These are phyloP conservation scores for Byssoonygena ceratinophila DNA, from an alignment of 2,329 filamentous ascomycete species.

Conservation along the genomic window DNA sequence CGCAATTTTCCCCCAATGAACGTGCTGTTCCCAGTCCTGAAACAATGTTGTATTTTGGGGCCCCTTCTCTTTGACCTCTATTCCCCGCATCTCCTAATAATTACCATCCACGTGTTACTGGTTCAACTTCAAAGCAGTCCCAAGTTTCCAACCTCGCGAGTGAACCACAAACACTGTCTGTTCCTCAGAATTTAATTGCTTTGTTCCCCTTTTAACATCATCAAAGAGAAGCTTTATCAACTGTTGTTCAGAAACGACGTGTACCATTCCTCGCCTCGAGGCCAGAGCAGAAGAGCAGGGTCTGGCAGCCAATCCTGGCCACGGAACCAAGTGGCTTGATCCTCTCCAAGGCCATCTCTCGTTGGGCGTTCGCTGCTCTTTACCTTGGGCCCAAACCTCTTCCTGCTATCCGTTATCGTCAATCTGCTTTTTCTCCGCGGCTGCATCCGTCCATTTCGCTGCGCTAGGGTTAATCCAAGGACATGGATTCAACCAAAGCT, in stretches of 20 bases:
- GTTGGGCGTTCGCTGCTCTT: slow-evolving; percentile 7
- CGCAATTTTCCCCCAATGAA: not conserved
- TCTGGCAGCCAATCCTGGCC: slow-evolving; percentile 3
- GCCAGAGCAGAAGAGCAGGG: not conserved
- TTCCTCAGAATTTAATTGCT: slow-evolving; percentile 11
- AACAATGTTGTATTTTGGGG: slow-evolving; percentile 6
- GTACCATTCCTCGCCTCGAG: not conserved
- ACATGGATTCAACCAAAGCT: slow-evolving; percentile 15
- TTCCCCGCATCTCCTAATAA: slow-evolving; percentile 11
- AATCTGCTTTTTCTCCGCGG: not conserved
- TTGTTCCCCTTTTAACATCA: slow-evolving; percentile 9
- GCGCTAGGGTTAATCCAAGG: slow-evolving; percentile 8
- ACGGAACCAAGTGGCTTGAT: slow-evolving; percentile 5
- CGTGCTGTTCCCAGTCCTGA: not conserved
- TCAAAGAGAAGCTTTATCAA: slow-evolving; percentile 1
- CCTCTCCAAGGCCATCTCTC: not conserved
- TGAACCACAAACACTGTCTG: slow-evolving; percentile 8
- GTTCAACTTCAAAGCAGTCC: slow-evolving; percentile 10
- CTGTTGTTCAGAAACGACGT: not conserved
- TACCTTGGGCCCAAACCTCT: slow-evolving; percentile 3
- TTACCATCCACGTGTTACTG: slow-evolving; percentile 10
- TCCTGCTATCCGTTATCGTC: slow-evolving; percentile 5
- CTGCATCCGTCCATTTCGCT: slow-evolving; percentile 11
- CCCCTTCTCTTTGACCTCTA: slow-evolving; percentile 1
- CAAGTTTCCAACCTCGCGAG: slow-evolving; percentile 6